phyloP scores from a whole-genome alignment of 2,329 filamentous ascomycete genomes.

The Hypoxylon sp. region DNA sequence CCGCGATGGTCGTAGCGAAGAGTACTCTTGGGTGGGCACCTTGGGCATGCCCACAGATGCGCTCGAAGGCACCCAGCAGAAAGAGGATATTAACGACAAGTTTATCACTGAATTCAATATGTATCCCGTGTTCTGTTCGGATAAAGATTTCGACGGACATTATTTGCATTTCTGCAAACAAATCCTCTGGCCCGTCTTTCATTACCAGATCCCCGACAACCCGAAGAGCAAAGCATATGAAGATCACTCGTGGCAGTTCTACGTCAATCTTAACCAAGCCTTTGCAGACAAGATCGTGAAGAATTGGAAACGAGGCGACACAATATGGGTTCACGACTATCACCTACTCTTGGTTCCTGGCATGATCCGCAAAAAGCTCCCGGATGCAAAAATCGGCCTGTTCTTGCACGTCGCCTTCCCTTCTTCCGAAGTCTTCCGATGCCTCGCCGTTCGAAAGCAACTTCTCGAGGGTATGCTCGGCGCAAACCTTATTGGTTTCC shows the following conservation, averaged over 20 bases:
- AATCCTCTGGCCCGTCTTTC: constrained; percentile 97
- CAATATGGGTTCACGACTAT: constrained; percentile 97
- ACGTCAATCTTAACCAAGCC: constrained; percentile 90
- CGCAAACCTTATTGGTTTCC: constrained; percentile 92
- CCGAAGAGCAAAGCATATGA: constrained; percentile 98
- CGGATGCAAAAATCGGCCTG: constrained; percentile 95
- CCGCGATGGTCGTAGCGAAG: constrained; percentile 76
- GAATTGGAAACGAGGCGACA: constrained; percentile 93
- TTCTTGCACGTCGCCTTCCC: constrained; percentile 97
- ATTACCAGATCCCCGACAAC: constrained; percentile 98
- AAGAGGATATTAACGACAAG: constrained; percentile 85
- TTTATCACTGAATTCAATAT: constrained; percentile 87
- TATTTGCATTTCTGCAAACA: constrained; percentile 98
- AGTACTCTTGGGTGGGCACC: constrained; percentile 92
- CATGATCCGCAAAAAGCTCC: constrained; percentile 91
- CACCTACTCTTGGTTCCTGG: constrained; percentile 89
- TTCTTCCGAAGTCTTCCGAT: constrained; percentile 95
- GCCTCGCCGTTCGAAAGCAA: constrained; percentile 87
- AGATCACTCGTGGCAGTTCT: constrained; percentile 96
- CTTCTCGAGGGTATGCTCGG: constrained; percentile 93
- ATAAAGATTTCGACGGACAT: constrained; percentile 94
- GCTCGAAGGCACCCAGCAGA: constrained; percentile 79
- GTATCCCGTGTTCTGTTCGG: constrained; percentile 86
- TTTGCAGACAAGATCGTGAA: constrained; percentile 92
- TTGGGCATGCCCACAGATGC: constrained; percentile 95